Conservation (phyloP, 208 protist species). For the Blastocrithidia nonstop region DNA sequence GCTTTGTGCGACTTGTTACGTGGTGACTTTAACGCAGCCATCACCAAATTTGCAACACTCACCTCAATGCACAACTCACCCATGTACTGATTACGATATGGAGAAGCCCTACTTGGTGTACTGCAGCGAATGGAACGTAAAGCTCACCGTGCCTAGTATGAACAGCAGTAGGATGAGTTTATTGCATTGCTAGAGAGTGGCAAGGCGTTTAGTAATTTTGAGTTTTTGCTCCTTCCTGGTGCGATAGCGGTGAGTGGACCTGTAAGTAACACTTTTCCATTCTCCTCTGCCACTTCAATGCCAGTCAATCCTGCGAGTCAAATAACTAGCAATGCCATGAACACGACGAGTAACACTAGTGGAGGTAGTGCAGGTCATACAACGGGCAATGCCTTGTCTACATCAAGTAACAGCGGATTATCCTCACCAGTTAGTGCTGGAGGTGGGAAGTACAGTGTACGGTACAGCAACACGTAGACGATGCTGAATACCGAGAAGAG, state of each 20-base stretch:
- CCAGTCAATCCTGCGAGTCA: too few relatives aligned
- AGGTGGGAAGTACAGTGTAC: neutral
- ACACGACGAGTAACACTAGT: neutral
- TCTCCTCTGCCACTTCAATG: neutral
- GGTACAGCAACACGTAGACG: slow-evolving; percentile 8
- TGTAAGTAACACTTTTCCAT: slow-evolving; percentile 10
- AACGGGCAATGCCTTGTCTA: neutral
- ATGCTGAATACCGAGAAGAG: slow-evolving; percentile 26
- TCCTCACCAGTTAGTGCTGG: neutral
- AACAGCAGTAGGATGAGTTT: slow-evolving; percentile 50
- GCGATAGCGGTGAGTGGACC: slow-evolving; percentile 28
- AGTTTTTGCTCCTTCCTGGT: slow-evolving; percentile 61
- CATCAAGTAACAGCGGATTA: neutral
- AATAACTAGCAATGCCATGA: too few relatives aligned
- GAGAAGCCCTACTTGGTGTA: slow-evolving; percentile 52
- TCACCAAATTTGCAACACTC: slow-evolving; percentile 47
- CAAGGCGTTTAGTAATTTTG: slow-evolving; percentile 62
- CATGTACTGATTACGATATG: slow-evolving; percentile 72
- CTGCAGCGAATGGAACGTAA: slow-evolving; percentile 20
- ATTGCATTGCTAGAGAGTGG: slow-evolving; percentile 43
- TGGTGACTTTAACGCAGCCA: slow-evolving; percentile 56
- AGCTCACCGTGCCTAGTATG: slow-evolving; percentile 37
- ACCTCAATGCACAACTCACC: slow-evolving; percentile 56
- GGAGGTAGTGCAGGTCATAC: slow-evolving; percentile 6
- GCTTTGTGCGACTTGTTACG: slow-evolving; percentile 69